Evolutionary conservation across 2,329 filamentous ascomycete genomes (phyloP).

Genomic region (Aspergillus ochraceoroseus): DNA sequence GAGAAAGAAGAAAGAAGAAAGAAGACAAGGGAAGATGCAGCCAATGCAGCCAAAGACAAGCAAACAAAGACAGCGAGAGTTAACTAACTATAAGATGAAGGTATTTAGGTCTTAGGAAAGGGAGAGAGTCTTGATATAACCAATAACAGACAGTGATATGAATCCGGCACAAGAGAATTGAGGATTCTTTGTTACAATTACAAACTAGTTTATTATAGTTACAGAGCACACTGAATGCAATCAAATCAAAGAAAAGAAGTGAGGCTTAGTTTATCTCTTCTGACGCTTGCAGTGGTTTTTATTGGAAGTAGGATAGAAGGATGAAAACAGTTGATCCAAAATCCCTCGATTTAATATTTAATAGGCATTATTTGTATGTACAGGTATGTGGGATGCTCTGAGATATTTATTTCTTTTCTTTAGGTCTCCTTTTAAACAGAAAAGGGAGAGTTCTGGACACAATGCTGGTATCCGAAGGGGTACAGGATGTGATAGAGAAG

Average conservation of each 20-base stretch:
- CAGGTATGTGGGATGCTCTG: too few relatives aligned
- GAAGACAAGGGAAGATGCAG: slow-evolving; percentile 12
- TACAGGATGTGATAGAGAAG: neutral
- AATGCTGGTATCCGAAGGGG: slow-evolving; percentile 11
- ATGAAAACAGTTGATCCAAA: too few relatives aligned
- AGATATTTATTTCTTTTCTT: too few relatives aligned
- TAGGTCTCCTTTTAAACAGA: too few relatives aligned
- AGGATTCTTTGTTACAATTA: slow-evolving; percentile 5
- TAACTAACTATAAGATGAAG: too few relatives aligned
- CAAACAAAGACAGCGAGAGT: slow-evolving; percentile 18
- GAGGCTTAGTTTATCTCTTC: neutral
- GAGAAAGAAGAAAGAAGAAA: slow-evolving; percentile 5
- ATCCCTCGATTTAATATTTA: too few relatives aligned
- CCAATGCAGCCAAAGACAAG: slow-evolving; percentile 11
- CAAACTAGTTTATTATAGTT: too few relatives aligned
- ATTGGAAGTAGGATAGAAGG: too few relatives aligned
- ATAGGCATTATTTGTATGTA: too few relatives aligned
- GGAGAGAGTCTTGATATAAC: slow-evolving; percentile 14
- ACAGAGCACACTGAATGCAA: neutral
- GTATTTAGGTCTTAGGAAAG: slow-evolving; percentile 7
- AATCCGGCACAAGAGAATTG: slow-evolving; percentile 2
- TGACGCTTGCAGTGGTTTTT: neutral
- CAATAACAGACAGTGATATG: slow-evolving; percentile 13
- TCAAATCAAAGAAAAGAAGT: neutral
- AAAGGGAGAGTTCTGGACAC: slow-evolving; percentile 7